Evolutionary conservation across 352 stramenopile genomes (phyloP).

Genomic region (Globisporangium paroecandrum): DNA sequence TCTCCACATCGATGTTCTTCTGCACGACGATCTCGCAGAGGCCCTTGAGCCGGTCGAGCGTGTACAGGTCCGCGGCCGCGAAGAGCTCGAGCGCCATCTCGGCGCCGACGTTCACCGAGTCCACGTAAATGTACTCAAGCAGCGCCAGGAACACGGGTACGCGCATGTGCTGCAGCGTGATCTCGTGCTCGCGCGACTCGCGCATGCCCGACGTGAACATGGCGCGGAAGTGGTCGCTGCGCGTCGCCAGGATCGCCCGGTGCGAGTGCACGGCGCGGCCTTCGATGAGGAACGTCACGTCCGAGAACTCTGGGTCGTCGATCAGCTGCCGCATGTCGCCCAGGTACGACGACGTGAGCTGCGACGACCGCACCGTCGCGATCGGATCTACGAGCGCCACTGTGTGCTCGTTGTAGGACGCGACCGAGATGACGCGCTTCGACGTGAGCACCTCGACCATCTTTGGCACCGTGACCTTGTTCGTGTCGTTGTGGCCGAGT

Average conservation of each 20-base stretch:
- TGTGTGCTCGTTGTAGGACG: slow-evolving; percentile 98
- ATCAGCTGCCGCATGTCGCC: slow-evolving; percentile 92
- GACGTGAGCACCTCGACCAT: slow-evolving; percentile 88
- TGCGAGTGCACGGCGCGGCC: slow-evolving; percentile 80
- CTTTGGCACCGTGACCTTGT: slow-evolving; percentile 94
- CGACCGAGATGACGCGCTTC: slow-evolving; percentile 93
- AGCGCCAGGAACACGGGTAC: slow-evolving; percentile 92
- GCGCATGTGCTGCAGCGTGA: slow-evolving; percentile 88
- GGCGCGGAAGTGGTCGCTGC: slow-evolving; percentile 93
- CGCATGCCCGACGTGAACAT: slow-evolving; percentile 96
- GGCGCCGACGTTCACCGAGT: slow-evolving; percentile 89
- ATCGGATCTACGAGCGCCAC: slow-evolving; percentile 88
- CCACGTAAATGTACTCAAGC: slow-evolving; percentile 97
- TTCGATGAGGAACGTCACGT: slow-evolving; percentile 88
- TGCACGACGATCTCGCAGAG: slow-evolving; percentile 89
- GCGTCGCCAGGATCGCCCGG: slow-evolving; percentile 89
- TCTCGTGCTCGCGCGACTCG: slow-evolving; percentile 81
- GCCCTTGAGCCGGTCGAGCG: slow-evolving; percentile 91
- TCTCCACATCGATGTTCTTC: slow-evolving; percentile 87
- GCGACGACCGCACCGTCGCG: slow-evolving; percentile 65
- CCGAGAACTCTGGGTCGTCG: slow-evolving; percentile 86
- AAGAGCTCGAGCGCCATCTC: slow-evolving; percentile 95
- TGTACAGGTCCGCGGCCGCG: slow-evolving; percentile 93
- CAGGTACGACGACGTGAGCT: slow-evolving; percentile 83
- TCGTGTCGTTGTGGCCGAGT: slow-evolving; percentile 91